Percentiles rank a stretch among this genome's conserved stretches.
phyloP scores from a whole-genome alignment of 805 yeast genomes.

The Pichia eremophila region DNA sequence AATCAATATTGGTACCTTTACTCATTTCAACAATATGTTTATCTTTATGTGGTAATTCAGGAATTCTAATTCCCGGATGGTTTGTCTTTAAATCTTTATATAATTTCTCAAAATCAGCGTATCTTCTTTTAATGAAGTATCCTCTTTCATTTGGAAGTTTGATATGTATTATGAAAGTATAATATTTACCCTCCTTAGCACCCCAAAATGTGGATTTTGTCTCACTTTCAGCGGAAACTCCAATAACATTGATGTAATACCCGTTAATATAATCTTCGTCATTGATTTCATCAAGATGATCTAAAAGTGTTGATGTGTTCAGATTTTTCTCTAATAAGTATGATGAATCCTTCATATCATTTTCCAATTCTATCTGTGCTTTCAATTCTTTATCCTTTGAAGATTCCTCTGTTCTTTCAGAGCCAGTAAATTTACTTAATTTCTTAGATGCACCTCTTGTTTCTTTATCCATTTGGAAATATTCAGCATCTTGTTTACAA shows the following conservation, averaged over 20 bases:
- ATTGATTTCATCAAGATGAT: conserved; percentile 23
- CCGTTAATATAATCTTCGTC: conserved; percentile 42
- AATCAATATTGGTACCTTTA: conserved; percentile 4
- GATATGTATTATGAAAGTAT: conserved; percentile 42
- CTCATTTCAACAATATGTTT: conserved; percentile 17
- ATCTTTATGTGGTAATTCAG: conserved; percentile 25
- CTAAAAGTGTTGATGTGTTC: conserved; percentile 22
- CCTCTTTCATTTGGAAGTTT: conserved; percentile 25
- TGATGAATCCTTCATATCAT: conserved; percentile 2
- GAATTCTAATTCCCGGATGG: conserved; percentile 62
- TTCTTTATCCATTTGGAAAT: conserved; percentile 29
- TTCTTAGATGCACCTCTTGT: conserved; percentile 32
- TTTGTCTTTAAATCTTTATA: conserved; percentile 40
- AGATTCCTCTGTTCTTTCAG: neutral
- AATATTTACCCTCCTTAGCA: conserved; percentile 19
- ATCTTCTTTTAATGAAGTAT: conserved; percentile 51
- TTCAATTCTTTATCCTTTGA: conserved; percentile 1
- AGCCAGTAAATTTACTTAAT: conserved; percentile 23
- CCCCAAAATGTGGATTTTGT: conserved; percentile 18
- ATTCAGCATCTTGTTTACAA: conserved; percentile 46
- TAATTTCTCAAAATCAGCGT: conserved; percentile 56
- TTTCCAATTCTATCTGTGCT: conserved; percentile 12
- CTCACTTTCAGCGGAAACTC: conserved; percentile 39
- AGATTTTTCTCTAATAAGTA: conserved; percentile 1
- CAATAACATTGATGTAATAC: conserved; percentile 54